A percentile compares a stretch with the other conserved stretches of the same genome.
These are phyloP conservation scores for Multifurca ochricompacta DNA, from an alignment of 768 basidiomycete species.

Conservation along the genomic window DNA sequence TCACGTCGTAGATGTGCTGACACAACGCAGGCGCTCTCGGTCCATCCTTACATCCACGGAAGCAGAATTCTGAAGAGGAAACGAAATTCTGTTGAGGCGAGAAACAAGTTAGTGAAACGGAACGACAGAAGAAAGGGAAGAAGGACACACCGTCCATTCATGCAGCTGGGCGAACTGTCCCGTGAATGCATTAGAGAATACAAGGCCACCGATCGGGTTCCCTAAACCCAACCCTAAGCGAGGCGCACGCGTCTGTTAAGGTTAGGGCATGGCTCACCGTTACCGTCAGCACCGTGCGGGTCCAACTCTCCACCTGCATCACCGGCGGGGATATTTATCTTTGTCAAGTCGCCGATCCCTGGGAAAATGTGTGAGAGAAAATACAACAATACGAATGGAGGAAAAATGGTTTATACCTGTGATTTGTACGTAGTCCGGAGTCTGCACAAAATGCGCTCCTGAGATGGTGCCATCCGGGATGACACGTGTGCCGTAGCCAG, in stretches of 20 bases:
- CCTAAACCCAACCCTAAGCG: slow-evolving; percentile 27
- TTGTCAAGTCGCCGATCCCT: slow-evolving; percentile 59
- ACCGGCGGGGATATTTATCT: slow-evolving; percentile 52
- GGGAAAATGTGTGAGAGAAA: slow-evolving; percentile 4
- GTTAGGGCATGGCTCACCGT: slow-evolving; percentile 33
- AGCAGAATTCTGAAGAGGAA: slow-evolving; percentile 53
- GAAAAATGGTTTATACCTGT: slow-evolving; percentile 7
- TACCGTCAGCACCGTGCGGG: slow-evolving; percentile 57
- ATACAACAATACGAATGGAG: not conserved
- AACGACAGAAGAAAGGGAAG: not conserved
- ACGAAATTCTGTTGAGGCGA: slow-evolving; percentile 50
- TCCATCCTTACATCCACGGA: slow-evolving; percentile 56
- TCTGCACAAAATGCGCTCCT: slow-evolving; percentile 61
- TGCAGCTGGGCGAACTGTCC: slow-evolving; percentile 45
- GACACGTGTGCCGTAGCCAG: slow-evolving; percentile 52
- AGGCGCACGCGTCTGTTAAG: not conserved
- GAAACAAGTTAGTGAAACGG: slow-evolving; percentile 3
- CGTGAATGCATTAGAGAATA: slow-evolving; percentile 57
- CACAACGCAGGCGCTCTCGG: slow-evolving; percentile 47
- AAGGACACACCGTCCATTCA: slow-evolving; percentile 57
- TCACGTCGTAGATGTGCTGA: slow-evolving; percentile 49
- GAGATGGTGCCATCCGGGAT: slow-evolving; percentile 68
- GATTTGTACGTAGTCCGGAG: slow-evolving; percentile 58
- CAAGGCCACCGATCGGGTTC: slow-evolving; percentile 57
- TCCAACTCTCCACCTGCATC: slow-evolving; percentile 63